phyloP scores from a whole-genome alignment of 2,329 filamentous ascomycete genomes.

The Cucurbitaria berberidis region DNA sequence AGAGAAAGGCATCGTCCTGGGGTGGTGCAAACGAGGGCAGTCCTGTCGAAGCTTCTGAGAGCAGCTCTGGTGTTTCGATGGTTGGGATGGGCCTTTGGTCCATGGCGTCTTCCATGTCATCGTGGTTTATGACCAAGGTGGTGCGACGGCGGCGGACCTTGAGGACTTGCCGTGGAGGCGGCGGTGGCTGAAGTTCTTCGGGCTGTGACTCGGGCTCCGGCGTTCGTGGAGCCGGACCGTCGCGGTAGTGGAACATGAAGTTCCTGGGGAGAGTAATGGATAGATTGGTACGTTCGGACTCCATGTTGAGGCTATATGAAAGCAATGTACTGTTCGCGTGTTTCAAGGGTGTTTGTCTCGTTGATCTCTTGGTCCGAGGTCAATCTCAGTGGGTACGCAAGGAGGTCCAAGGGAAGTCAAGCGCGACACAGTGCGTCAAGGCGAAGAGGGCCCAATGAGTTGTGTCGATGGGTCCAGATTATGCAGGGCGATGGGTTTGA shows the following conservation, averaged over 20 bases:
- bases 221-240: conserved; percentile 53
- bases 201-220: conserved; percentile 52
- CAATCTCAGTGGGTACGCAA: conserved; percentile 35
- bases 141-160: conserved; percentile 57
- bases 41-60: conserved; percentile 33
- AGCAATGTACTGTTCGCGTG: not conserved
- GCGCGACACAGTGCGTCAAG: conserved; percentile 20
- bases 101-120: conserved; percentile 35
- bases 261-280: conserved; percentile 59
- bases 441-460: conserved; percentile 17
- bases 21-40: conserved; percentile 32
- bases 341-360: conserved; percentile 12
- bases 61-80: conserved; percentile 55
- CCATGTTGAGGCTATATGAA: conserved; percentile 38
- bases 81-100: conserved; percentile 52
- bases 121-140: conserved; percentile 34
- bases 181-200: conserved; percentile 49
- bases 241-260: conserved; percentile 58
- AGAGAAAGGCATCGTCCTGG: conserved; percentile 50
- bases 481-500: conserved; percentile 35
- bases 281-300: conserved; percentile 52
- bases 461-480: conserved; percentile 16
- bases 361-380: conserved; percentile 12
- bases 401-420: conserved; percentile 23
- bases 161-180: conserved; percentile 55